Conservation (phyloP, 768 basidiomycete genomes). For the Naganishia vaughanmartiniae region DNA sequence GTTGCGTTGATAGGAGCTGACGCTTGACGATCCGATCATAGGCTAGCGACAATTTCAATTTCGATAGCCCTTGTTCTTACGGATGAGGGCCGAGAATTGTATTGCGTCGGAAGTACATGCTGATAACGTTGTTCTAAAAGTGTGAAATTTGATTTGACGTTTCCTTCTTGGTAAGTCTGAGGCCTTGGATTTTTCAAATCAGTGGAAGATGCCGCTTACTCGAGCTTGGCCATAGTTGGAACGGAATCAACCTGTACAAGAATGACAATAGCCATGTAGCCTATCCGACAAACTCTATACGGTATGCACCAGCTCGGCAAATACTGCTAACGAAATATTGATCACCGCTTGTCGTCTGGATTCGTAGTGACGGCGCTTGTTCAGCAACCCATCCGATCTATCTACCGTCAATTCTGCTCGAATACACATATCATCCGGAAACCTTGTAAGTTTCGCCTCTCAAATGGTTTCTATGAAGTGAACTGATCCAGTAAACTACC, state of each 20-base stretch:
- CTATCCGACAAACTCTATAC: slow-evolving; percentile 7
- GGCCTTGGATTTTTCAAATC: neutral
- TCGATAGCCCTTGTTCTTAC: slow-evolving; percentile 32
- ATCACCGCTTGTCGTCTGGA: too few relatives aligned
- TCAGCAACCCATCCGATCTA: slow-evolving; percentile 33
- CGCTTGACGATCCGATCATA: neutral
- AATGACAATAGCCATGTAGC: slow-evolving; percentile 41
- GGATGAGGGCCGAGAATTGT: slow-evolving; percentile 42
- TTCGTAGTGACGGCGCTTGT: neutral
- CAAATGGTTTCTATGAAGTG: neutral
- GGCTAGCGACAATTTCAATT: slow-evolving; percentile 36
- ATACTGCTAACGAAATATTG: neutral
- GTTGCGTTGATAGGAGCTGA: neutral
- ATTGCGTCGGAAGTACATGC: too few relatives aligned
- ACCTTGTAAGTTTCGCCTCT: neutral
- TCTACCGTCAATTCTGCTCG: slow-evolving; percentile 44
- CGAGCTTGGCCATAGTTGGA: slow-evolving; percentile 44
- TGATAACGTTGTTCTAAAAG: neutral
- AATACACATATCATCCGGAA: slow-evolving; percentile 38
- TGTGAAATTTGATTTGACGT: slow-evolving; percentile 3
- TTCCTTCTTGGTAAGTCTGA: neutral
- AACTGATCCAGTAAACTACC: neutral
- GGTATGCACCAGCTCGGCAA: neutral
- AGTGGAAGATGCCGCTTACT: neutral
- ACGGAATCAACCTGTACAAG: slow-evolving; percentile 44